Evolutionary conservation across 192 early-diverging fungal genomes (phyloP).

Genomic region (Coemansia erecta): DNA sequence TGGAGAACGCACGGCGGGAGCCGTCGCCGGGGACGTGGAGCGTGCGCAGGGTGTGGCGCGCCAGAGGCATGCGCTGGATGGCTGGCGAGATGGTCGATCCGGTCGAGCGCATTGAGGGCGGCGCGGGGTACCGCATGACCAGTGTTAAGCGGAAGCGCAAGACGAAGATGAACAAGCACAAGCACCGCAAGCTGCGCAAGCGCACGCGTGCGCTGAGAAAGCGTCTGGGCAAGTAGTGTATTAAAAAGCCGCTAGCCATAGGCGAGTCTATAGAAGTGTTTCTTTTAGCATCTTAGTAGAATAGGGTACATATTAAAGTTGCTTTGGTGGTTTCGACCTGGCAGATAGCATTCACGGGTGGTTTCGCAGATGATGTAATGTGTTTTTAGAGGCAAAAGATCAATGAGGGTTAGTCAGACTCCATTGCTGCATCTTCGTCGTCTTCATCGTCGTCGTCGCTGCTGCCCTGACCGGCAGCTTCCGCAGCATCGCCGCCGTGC

Average conservation of each 20-base stretch:
- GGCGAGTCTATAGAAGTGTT: not conserved
- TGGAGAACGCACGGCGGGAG: slow-evolving; percentile 8
- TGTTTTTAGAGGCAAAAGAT: not conserved
- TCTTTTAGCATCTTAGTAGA: too few relatives aligned
- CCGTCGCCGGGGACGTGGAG: slow-evolving; percentile 16
- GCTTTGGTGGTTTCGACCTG: too few relatives aligned
- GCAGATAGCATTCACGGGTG: too few relatives aligned
- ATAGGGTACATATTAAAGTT: too few relatives aligned
- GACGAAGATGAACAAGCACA: slow-evolving; percentile 97
- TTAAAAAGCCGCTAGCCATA: not conserved
- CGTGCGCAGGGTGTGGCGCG: slow-evolving; percentile 12
- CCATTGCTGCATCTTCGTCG: slow-evolving; percentile 36
- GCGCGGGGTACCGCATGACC: slow-evolving; percentile 56
- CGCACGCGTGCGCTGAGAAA: slow-evolving; percentile 73
- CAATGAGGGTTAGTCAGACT: slow-evolving; percentile 12
- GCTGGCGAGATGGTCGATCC: slow-evolving; percentile 23
- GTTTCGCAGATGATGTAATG: too few relatives aligned
- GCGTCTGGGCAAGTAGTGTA: slow-evolving; percentile 72
- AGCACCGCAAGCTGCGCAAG: slow-evolving; percentile 85
- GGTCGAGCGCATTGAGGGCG: slow-evolving; percentile 19
- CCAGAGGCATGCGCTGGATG: slow-evolving; percentile 24
- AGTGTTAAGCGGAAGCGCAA: slow-evolving; percentile 79
- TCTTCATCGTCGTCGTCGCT: slow-evolving; percentile 36
- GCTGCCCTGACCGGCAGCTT: not conserved
- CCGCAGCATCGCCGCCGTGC: slow-evolving; percentile 14